Evolutionary conservation across 2,329 filamentous ascomycete genomes (phyloP).

Genomic region (Cladosporium sp.): DNA sequence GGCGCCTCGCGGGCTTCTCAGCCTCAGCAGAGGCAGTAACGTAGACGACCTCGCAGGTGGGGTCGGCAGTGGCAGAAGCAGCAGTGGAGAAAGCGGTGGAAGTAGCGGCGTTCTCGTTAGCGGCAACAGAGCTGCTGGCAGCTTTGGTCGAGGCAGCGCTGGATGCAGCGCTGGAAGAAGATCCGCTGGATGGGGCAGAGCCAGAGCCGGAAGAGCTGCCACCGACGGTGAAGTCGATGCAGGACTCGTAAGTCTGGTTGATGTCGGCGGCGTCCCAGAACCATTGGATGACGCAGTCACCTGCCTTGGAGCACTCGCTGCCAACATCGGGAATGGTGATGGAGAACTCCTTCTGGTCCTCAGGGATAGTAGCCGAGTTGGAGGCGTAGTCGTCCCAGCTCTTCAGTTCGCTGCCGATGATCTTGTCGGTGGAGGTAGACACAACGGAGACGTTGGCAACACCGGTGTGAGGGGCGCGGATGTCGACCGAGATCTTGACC

Average conservation of each 20-base stretch:
- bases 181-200: not conserved
- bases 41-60: conserved; percentile 9
- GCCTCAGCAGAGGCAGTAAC: conserved; percentile 2
- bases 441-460: conserved; percentile 58
- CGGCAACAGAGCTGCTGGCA: not conserved
- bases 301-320: conserved; percentile 44
- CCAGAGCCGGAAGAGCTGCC: conserved; percentile 12
- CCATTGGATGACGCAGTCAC: conserved; percentile 57
- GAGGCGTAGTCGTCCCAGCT: conserved; percentile 55
- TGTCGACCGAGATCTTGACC: conserved; percentile 44
- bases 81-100: not conserved
- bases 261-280: conserved; percentile 56
- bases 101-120: not conserved
- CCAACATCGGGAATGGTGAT: conserved; percentile 53
- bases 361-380: conserved; percentile 39
- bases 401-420: conserved; percentile 52
- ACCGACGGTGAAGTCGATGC: conserved; percentile 54
- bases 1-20: conserved; percentile 1
- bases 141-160: not conserved
- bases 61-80: not conserved
- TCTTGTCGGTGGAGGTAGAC: conserved; percentile 40
- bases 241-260: conserved; percentile 60
- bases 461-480: conserved; percentile 52
- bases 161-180: not conserved
- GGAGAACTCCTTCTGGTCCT: conserved; percentile 47